Evolutionary conservation across 805 yeast genomes (phyloP), one percentile per base, ranked within the genome.

Genomic region (Yarrowia alimentaria): DNA sequence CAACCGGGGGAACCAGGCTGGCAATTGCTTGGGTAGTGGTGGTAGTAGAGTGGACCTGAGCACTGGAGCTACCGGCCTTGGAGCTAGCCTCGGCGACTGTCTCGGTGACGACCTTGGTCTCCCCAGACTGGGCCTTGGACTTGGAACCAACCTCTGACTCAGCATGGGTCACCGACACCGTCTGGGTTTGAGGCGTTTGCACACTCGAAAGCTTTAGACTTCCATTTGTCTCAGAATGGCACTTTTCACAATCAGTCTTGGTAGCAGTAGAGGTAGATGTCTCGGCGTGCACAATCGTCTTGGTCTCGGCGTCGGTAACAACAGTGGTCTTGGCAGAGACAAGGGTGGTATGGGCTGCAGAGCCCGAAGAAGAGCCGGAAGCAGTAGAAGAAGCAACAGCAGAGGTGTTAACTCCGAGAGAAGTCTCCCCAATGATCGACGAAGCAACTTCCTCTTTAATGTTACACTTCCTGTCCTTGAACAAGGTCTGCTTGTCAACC

Each of bases 401-500:
- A n/a, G n/a, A n/a, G n/a, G n/a, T n/a, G 12, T 35, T 35, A 12
- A 33, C 25, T 8, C 38, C 38, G 9, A 19, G 16, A 9, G 29
- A 28, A 12, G 29, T 35, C 20, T 24, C 29, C 42, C 42, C 43
- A 37, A 21, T 29, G 43, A 37, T 37, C 43, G 43, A 24, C 43
- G 43, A 16, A n/a, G 29, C 17, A 8, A 21, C 10, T n/a, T n/a
- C n/a, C n/a, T n/a, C 19, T 3, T 34, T 28, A 34, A 34, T 16
- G 18, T 37, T 29, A 19, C 48, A 40, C 26, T 40, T 19, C 19
- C 48, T 28, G 20, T 57, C 55, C 57, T 61, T 62, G 53, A 53
- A 56, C 40, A 62, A 35, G 10, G 65, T 63, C 12, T 61, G 60
- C n/a, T 57, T 22, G 52, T 63, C 66, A 20, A 62, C 43, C 7